Percentiles rank a stretch among this genome's conserved stretches.
phyloP scores from a whole-genome alignment of 352 stramenopile species.

The Phytophthora meadii region DNA sequence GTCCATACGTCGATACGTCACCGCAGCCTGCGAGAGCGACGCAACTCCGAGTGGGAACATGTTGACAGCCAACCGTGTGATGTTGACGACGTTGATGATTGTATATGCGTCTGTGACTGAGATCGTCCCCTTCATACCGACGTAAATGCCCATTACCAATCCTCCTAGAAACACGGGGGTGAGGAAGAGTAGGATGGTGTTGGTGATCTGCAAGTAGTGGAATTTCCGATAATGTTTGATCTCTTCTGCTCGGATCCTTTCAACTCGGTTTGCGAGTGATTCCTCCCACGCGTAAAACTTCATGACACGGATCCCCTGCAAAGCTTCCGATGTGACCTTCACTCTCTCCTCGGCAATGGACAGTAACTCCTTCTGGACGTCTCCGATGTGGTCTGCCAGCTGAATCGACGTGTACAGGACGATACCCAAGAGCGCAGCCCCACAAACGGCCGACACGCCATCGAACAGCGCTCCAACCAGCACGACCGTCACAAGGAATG shows the following conservation, averaged over 20 bases:
- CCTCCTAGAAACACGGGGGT: constrained; percentile 45
- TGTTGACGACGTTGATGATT: constrained; percentile 48
- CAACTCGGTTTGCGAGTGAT: constrained; percentile 49
- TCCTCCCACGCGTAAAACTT: constrained; percentile 92
- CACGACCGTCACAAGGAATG: constrained; percentile 35
- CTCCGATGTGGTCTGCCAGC: constrained; percentile 19
- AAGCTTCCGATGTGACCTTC: constrained; percentile 93
- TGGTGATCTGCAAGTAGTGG: constrained; percentile 64
- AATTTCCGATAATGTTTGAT: constrained; percentile 58
- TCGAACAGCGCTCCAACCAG: constrained; percentile 42
- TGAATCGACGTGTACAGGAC: constrained; percentile 30
- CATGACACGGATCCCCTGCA: constrained; percentile 90
- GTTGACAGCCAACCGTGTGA: constrained; percentile 35
- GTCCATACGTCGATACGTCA: constrained; percentile 37
- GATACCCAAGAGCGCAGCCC: constrained; percentile 25
- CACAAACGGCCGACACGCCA: constrained; percentile 18
- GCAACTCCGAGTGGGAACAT: constrained; percentile 39
- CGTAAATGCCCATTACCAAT: constrained; percentile 49
- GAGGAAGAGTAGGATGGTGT: constrained; percentile 55
- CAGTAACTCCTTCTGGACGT: constrained; percentile 28
- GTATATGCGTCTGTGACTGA: constrained; percentile 58
- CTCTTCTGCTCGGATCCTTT: constrained; percentile 49
- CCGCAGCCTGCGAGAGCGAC: constrained; percentile 31
- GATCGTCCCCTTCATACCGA: constrained; percentile 40
- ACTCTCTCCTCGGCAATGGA: constrained; percentile 78